Evolutionary conservation across 2,329 filamentous ascomycete genomes (phyloP).

Genomic region (Epichloe gansuensis): DNA sequence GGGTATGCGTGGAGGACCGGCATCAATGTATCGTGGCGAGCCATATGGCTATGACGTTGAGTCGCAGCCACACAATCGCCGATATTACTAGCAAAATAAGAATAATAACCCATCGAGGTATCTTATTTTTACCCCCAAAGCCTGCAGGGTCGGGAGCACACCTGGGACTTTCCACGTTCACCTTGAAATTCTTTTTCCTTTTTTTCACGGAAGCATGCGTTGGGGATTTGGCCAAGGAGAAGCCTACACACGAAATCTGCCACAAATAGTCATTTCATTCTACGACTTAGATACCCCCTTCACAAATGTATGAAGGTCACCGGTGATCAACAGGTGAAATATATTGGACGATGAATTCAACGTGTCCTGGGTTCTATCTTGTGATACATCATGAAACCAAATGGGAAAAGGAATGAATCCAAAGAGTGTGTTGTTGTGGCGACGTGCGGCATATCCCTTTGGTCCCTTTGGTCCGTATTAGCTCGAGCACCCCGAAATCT

Average conservation of each 20-base stretch:
- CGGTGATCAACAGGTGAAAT: neutral
- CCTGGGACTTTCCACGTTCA: neutral
- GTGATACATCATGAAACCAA: no score
- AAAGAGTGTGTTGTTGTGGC: neutral
- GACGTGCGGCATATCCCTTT: neutral
- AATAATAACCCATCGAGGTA: neutral
- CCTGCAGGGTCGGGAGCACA: neutral
- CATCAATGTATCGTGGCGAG: conserved; percentile 13
- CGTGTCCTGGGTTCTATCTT: no score
- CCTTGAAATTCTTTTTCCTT: neutral
- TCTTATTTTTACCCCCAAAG: neutral
- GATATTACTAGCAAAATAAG: neutral
- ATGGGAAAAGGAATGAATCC: neutral
- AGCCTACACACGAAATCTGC: neutral
- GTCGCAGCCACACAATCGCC: conserved; percentile 14
- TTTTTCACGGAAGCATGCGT: neutral
- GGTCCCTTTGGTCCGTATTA: neutral
- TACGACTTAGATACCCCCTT: conserved; percentile 1
- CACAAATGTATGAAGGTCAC: neutral
- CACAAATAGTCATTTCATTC: neutral
- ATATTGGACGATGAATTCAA: neutral
- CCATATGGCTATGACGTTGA: conserved; percentile 27
- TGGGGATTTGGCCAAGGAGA: neutral
- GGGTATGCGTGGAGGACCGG: conserved; percentile 8
- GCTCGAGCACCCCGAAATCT: neutral